phyloP scores from a whole-genome alignment of 352 stramenopile genomes.

The Globisporangium megalacanthum region DNA sequence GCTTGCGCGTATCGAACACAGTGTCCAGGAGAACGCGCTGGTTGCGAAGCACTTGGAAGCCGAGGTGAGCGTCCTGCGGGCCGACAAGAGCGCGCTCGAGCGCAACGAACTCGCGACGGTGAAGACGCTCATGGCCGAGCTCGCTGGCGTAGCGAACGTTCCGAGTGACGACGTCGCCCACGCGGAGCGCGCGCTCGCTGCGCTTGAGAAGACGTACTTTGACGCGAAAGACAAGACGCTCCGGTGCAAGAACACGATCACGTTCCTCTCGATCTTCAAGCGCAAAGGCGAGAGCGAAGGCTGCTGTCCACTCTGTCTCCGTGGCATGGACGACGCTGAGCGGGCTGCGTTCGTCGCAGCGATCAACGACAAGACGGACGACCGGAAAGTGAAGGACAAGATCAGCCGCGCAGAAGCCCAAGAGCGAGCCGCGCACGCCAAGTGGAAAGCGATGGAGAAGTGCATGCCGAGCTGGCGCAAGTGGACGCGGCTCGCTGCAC shows the following conservation, averaged over 20 bases:
- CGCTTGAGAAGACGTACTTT: conserved; percentile 59
- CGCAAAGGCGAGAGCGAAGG: conserved; percentile 78
- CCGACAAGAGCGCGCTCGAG: conserved; percentile 52
- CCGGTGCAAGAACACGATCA: conserved; percentile 76
- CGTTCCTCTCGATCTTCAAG: conserved; percentile 82
- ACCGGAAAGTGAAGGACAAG: conserved; percentile 70
- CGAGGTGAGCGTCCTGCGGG: conserved; percentile 23
- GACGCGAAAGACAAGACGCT: conserved; percentile 80
- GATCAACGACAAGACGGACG: conserved; percentile 73
- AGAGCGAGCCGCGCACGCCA: conserved; percentile 39
- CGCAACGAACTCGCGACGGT: conserved; percentile 43
- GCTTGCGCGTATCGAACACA: conserved; percentile 23
- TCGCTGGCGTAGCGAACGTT: conserved; percentile 22
- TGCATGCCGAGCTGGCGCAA: conserved; percentile 68
- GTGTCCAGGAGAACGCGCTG: conserved; percentile 45
- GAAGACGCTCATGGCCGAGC: conserved; percentile 39
- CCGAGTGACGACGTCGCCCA: conserved; percentile 34
- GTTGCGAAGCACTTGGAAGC: conserved; percentile 50
- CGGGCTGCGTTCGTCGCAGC: conserved; percentile 50
- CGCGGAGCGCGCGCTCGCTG: conserved; percentile 41
- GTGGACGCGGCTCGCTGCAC: conserved; percentile 43
- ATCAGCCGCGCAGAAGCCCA: conserved; percentile 57
- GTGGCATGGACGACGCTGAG: conserved; percentile 53
- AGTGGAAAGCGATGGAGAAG: conserved; percentile 49
- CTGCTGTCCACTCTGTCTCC: conserved; percentile 71